Percentiles rank a stretch among this genome's conserved stretches.
Evolutionary conservation across 2,329 filamentous ascomycete genomes (phyloP).

Genomic region (Claviceps fusiformis): DNA sequence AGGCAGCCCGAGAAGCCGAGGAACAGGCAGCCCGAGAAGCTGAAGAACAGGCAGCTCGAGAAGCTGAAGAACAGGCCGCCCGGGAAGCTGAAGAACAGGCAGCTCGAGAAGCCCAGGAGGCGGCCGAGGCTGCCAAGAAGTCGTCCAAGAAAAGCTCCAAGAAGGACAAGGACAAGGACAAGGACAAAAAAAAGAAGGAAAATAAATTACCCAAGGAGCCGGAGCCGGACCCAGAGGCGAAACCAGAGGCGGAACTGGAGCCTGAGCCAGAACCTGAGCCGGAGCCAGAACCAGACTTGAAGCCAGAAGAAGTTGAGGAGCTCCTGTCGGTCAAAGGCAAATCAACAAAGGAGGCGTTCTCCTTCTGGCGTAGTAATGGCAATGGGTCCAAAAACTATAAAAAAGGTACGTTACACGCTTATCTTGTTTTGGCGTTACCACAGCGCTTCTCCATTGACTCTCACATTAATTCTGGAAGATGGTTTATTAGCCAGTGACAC

Average conservation of each 20-base stretch:
- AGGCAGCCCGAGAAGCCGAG: background rate
- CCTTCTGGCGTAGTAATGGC: conserved; percentile 41
- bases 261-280: conserved; percentile 7
- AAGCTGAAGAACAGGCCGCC: conserved; percentile 7
- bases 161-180: conserved; percentile 13
- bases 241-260: conserved; percentile 6
- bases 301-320: conserved; percentile 29
- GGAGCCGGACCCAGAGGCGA: conserved; percentile 7
- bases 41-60: background rate
- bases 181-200: conserved; percentile 11
- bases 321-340: conserved; percentile 22
- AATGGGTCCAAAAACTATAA: conserved; percentile 26
- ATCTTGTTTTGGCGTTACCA: conserved; percentile 8
- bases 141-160: conserved; percentile 25
- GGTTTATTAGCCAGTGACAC: conserved; percentile 19
- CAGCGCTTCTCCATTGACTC: conserved; percentile 25
- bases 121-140: conserved; percentile 20
- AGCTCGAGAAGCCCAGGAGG: conserved; percentile 14
- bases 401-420: conserved; percentile 22
- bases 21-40: background rate
- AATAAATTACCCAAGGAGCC: conserved; percentile 9
- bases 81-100: conserved; percentile 16
- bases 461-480: conserved; percentile 32
- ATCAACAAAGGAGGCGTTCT: conserved; percentile 31
- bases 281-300: conserved; percentile 20